A percentile compares a stretch with the other conserved stretches of the same genome.
Evolutionary conservation across 2,329 filamentous ascomycete species (phyloP).

Genomic region (Westerdykella aurantiaca): DNA sequence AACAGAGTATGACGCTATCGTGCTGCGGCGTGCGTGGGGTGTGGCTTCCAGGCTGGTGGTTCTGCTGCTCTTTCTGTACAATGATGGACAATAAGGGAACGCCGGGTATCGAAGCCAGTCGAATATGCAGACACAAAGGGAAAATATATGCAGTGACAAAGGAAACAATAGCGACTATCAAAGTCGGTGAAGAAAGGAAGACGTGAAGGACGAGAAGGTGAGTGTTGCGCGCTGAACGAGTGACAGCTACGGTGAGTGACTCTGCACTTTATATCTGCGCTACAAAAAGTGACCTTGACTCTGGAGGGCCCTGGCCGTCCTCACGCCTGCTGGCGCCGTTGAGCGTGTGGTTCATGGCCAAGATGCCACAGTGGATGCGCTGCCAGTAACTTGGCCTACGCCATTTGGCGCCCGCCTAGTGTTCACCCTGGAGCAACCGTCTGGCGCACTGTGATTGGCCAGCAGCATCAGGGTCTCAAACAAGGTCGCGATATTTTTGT

Average conservation of each 20-base stretch:
- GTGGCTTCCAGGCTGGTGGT: slow-evolving; percentile 13
- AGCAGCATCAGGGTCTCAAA: slow-evolving; percentile 4
- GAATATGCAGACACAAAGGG: background rate
- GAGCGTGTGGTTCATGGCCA: slow-evolving; percentile 3
- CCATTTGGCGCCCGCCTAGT: slow-evolving; percentile 20
- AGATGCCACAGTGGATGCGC: background rate
- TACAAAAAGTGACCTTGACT: background rate
- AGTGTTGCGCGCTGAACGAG: background rate
- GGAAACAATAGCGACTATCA: slow-evolving; percentile 9
- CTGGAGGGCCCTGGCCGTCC: background rate
- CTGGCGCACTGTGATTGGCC: slow-evolving; percentile 20
- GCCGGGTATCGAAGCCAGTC: background rate
- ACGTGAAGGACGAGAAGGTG: background rate
- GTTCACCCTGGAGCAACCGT: slow-evolving; percentile 7
- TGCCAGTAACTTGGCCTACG: slow-evolving; percentile 22
- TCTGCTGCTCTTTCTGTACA: slow-evolving; percentile 15
- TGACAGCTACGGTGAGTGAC: slow-evolving; percentile 2
- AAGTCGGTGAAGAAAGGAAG: slow-evolving; percentile 8
- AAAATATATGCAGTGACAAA: slow-evolving; percentile 1
- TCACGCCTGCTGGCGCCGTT: slow-evolving; percentile 10
- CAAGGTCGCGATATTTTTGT: slow-evolving; percentile 7
- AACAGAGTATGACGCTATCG: slow-evolving; percentile 14
- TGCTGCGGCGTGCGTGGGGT: slow-evolving; percentile 6
- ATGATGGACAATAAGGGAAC: slow-evolving; percentile 21
- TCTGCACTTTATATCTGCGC: slow-evolving; percentile 8